Evolutionary conservation across 2,329 filamentous ascomycete genomes (phyloP), one percentile per base, ranked within the genome.

Genomic region (Epicoccum nigrum): DNA sequence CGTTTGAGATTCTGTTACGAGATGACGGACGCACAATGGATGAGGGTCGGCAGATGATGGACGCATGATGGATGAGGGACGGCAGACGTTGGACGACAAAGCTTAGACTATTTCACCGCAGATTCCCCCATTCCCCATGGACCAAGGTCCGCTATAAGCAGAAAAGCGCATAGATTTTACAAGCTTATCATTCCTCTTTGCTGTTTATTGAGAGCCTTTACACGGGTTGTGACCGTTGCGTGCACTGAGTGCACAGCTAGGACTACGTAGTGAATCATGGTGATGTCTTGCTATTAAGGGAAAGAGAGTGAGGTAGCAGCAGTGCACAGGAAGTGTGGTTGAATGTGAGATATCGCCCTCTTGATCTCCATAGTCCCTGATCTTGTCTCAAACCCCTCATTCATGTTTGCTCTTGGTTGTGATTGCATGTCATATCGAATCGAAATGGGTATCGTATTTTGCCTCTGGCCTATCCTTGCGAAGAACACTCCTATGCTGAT

Each of bases 101-200:
- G 4, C 28, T 47, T 59, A 51, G 55, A 51, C 45, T 57, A 51
- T 50, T 55, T 58, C 45, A 55, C 54, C 55, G 60, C 55, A 58
- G 56, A 64, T 64, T 61, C 54, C 61, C 59, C 60, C 38, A 7
- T 47, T 35, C 43, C 42, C 44, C 49, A 7, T 25, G 32, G 42
- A 33, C 30, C 20, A 8, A 12, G 28, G 45, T 53, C 50, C 45
- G 9, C 25, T n/a, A 31, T 43, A 50, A 41, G 50, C 47, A 46
- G 32, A 45, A 40, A 52, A 44, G 45, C 41, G 45, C 44, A 46
- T 39, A 40, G 17, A 11, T 32, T n/a, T 45, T n/a, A 43, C 30
- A 33, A 16, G 19, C n/a, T 33, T 13, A 7, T 16, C 9, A 13
- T 17, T 31, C 9, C n/a, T n/a, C n/a, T n/a, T n/a, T n/a, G n/a